These are phyloP conservation scores for Aspergillus ostianus DNA, from an alignment of 495 filamentous ascomycete genomes.

Conservation along the genomic window DNA sequence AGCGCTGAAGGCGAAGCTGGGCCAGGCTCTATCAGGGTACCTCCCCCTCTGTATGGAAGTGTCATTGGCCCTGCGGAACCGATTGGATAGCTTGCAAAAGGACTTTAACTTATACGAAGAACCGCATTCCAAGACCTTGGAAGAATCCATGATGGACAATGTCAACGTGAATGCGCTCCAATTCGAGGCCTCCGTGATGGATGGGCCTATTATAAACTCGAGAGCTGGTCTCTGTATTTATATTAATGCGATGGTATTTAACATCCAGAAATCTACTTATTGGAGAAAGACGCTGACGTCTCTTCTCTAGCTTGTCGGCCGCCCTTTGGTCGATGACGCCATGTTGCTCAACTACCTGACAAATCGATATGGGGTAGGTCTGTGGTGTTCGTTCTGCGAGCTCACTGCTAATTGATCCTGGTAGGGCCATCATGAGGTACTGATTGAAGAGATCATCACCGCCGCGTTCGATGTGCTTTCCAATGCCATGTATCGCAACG, in stretches of 20 bases:
- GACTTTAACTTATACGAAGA: conserved; percentile 44
- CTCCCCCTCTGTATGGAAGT: conserved; percentile 44
- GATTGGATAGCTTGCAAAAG: conserved; percentile 45
- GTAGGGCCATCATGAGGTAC: conserved; percentile 70
- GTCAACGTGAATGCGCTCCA: conserved; percentile 48
- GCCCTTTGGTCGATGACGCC: conserved; percentile 80
- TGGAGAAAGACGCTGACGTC: neutral
- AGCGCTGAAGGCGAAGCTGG: conserved; percentile 41
- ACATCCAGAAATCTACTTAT: neutral
- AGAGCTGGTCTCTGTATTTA: conserved; percentile 92
- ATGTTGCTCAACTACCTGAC: conserved; percentile 75
- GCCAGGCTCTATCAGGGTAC: conserved; percentile 41
- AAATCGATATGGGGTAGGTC: conserved; percentile 71
- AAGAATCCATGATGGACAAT: conserved; percentile 36
- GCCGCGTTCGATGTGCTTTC: conserved; percentile 87
- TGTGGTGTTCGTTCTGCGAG: neutral
- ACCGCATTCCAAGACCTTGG: conserved; percentile 35
- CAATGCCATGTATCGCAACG: conserved; percentile 78
- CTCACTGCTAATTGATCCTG: neutral
- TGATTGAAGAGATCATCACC: conserved; percentile 76
- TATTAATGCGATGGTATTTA: conserved; percentile 71
- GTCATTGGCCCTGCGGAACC: conserved; percentile 39
- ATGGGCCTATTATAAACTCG: conserved; percentile 69
- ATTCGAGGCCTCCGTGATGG: conserved; percentile 56
- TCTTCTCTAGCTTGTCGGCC: conserved; percentile 63